Conservation (phyloP, 176 grass and related monocot genomes). For the Oryza meyeriana region DNA sequence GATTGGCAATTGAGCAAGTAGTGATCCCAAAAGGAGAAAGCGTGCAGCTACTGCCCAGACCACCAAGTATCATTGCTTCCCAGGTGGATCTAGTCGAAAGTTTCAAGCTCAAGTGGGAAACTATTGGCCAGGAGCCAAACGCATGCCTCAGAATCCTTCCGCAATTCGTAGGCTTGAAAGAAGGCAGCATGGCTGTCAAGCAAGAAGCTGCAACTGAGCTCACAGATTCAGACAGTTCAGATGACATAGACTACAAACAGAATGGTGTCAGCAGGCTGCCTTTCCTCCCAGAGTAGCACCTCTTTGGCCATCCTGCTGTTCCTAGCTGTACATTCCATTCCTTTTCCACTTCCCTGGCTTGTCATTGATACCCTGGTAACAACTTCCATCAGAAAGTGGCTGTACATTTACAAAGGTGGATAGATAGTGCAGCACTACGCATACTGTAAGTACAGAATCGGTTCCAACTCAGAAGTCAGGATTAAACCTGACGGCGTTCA, state of each 20-base stretch:
- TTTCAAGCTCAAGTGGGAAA: conserved; percentile 74
- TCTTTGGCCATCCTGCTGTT: not conserved
- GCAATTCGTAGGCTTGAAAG: conserved; percentile 16
- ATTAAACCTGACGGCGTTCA: not conserved
- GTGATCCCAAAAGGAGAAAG: conserved; percentile 74
- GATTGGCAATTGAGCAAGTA: conserved; percentile 75
- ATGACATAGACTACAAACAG: conserved; percentile 38
- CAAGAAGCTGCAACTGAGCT: conserved; percentile 3
- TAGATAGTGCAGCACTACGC: conserved; percentile 23
- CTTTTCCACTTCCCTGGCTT: not conserved
- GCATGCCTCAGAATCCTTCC: conserved; percentile 55
- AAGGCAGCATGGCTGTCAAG: not conserved
- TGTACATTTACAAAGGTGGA: not conserved
- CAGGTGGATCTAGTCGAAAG: conserved; percentile 66
- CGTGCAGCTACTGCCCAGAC: conserved; percentile 58
- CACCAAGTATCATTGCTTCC: conserved; percentile 48
- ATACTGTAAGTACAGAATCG: not conserved
- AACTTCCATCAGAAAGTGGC: not conserved
- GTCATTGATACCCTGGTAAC: not conserved
- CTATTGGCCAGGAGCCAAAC: conserved; percentile 40
- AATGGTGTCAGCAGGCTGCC: conserved; percentile 55
- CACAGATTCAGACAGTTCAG: conserved; percentile 20
- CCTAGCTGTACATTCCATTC: not conserved
- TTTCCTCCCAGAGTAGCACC: conserved; percentile 52
- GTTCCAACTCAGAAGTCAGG: conserved; percentile 8